phyloP scores from a whole-genome alignment of 352 stramenopile species.

The Pythium rhizo-oryzae region DNA sequence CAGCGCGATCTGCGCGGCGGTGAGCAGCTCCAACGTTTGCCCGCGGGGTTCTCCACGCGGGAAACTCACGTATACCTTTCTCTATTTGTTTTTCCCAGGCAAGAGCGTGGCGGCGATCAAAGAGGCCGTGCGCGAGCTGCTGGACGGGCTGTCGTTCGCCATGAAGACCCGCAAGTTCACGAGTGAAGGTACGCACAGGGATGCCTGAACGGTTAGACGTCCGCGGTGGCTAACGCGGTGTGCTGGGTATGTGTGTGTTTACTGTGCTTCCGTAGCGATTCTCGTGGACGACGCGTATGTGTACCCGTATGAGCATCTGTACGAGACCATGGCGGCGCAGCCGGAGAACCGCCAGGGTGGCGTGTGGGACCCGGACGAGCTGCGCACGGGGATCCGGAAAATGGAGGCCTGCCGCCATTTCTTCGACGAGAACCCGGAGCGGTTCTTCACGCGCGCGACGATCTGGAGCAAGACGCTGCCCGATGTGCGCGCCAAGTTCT shows the following conservation, averaged over 20 bases:
- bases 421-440: constrained; percentile 39
- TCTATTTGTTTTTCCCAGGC: neutral
- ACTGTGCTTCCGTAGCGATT: constrained; percentile 28
- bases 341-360: constrained; percentile 60
- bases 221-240: no score
- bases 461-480: constrained; percentile 56
- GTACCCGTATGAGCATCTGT: constrained; percentile 67
- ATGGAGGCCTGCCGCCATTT: constrained; percentile 56
- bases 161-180: constrained; percentile 72
- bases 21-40: neutral
- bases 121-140: constrained; percentile 47
- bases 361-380: constrained; percentile 71
- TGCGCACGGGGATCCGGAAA: constrained; percentile 62
- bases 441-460: constrained; percentile 72
- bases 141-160: constrained; percentile 60
- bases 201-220: no score
- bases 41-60: no score
- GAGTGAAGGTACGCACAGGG: constrained; percentile 44
- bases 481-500: constrained; percentile 74
- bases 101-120: constrained; percentile 7
- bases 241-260: neutral
- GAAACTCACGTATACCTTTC: no score
- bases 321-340: constrained; percentile 63
- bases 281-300: constrained; percentile 35
- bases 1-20: constrained; percentile 18